Conservation (phyloP, 2,329 filamentous ascomycete species). For the Aspergillus oerlinghausenensis region DNA sequence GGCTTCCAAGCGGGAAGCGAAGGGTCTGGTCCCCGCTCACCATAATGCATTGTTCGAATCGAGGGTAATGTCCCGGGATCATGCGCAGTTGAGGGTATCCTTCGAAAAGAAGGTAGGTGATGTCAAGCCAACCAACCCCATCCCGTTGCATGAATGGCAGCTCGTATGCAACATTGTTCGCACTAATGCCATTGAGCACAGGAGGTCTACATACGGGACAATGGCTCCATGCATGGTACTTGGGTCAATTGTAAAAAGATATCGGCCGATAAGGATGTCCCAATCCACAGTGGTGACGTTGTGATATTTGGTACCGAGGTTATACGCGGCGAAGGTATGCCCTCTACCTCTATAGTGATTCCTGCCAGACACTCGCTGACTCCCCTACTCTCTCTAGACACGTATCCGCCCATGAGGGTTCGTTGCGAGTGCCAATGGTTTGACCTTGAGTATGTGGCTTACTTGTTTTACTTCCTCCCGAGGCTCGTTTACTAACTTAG, state of each 20-base stretch:
- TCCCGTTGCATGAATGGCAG: neutral
- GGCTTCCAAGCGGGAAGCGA: constrained; percentile 36
- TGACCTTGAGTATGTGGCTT: constrained; percentile 14
- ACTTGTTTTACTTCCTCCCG: neutral
- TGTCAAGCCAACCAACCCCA: neutral
- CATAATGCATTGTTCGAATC: constrained; percentile 45
- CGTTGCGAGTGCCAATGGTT: constrained; percentile 28
- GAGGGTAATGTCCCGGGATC: constrained; percentile 44
- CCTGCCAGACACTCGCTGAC: neutral
- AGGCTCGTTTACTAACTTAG: neutral
- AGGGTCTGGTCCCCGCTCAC: constrained; percentile 31
- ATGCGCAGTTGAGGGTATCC: constrained; percentile 35
- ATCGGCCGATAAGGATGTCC: constrained; percentile 31
- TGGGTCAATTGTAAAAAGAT: constrained; percentile 48
- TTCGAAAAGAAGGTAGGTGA: constrained; percentile 24
- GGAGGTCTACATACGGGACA: constrained; percentile 50
- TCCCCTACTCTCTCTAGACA: constrained; percentile 16
- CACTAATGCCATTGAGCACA: constrained; percentile 9
- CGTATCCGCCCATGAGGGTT: constrained; percentile 31
- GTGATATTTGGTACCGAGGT: constrained; percentile 48
- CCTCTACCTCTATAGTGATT: constrained; percentile 5
- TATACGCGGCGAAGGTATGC: constrained; percentile 41
- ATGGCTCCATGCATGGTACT: constrained; percentile 60
- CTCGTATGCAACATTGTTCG: neutral
- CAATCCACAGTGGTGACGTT: constrained; percentile 35